Evolutionary conservation across 352 stramenopile genomes (phyloP).

Genomic region (Globisporangium alternatum): DNA sequence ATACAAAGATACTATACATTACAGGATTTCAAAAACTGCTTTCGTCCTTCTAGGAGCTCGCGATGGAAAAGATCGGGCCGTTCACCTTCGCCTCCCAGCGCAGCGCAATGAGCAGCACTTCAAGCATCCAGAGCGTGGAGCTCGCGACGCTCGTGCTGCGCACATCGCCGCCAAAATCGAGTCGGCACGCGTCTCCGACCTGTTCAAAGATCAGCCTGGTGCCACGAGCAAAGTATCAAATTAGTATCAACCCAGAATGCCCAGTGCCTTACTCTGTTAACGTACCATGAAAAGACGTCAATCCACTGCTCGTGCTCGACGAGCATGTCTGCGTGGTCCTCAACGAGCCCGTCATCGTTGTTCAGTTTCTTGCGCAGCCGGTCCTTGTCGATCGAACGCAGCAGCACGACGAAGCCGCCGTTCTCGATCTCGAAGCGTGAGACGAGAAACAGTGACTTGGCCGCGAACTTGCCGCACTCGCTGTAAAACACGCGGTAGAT

Average conservation of each 20-base stretch:
- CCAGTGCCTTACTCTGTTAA: too few relatives aligned
- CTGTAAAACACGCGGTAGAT: slow-evolving; percentile 47
- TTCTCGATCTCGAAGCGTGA: slow-evolving; percentile 32
- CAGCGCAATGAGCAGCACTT: slow-evolving; percentile 57
- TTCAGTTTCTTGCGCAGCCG: slow-evolving; percentile 11
- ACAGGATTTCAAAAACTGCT: background rate
- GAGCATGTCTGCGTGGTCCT: background rate
- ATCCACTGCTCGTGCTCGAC: background rate
- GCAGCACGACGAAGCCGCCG: slow-evolving; percentile 36
- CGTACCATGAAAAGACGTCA: slow-evolving; percentile 7
- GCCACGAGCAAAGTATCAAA: background rate
- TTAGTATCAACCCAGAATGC: background rate
- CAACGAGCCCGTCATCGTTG: background rate
- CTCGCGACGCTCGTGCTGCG: slow-evolving; percentile 34
- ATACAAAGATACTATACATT: background rate
- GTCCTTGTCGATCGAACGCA: slow-evolving; percentile 35
- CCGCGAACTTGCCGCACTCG: slow-evolving; percentile 16
- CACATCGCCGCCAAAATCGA: slow-evolving; percentile 53
- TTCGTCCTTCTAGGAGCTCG: background rate
- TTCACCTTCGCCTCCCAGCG: slow-evolving; percentile 55
- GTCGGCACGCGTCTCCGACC: slow-evolving; percentile 25
- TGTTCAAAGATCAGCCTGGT: slow-evolving; percentile 48
- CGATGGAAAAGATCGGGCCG: slow-evolving; percentile 32
- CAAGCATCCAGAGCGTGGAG: slow-evolving; percentile 60
- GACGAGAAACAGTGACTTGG: slow-evolving; percentile 45